Evolutionary conservation across 257 asterid genomes (phyloP), one percentile per base, ranked within the genome.

Genomic region (Przewalskia tangutica): DNA sequence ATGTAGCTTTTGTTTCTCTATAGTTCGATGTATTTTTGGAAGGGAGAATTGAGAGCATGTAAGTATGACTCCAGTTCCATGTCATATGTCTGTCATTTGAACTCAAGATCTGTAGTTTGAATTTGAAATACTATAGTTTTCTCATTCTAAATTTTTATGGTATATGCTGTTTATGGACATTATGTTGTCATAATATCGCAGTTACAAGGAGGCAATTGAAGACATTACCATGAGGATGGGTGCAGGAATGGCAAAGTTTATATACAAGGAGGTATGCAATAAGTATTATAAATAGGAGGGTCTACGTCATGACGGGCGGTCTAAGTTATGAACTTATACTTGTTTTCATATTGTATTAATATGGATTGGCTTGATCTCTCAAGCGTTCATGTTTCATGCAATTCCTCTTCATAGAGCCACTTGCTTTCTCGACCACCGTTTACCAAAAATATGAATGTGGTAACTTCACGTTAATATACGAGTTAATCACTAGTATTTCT

Each of bases 161-260:
- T 23, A 27, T 23, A 60, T 48, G 44, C 44, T 13, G 13, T 73
- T 46, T 73, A 65, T 34, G 32, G 54, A 48, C 50, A 7, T 79
- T 82, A 84, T 50, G 73, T 34, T 79, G 56, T 56, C 71, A 53
- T 73, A 67, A 12, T 79, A 81, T 81, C 87, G 90, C 91, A 95
- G 98, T 87, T 92, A 94, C 85, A 95, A 94, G 88, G 93, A 92
- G 82, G 97, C 97, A 78, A 95, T 95, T 82, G 97, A 94, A 91
- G 97, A 95, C 82, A 91, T 94, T 85, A 93, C 98, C 82, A 90
- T 88, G 99, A 93, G 93, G 86, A 95, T 95, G 99, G 99, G 98
- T 81, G 95, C 97, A 79, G 98, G 98, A 85, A 94, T 95, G 99
- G 98, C 98, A 87, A 95, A 95, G 84, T 95, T 91, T 88, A 95